phyloP scores from a whole-genome alignment of 768 basidiomycete species.

The Collybia nuda region DNA sequence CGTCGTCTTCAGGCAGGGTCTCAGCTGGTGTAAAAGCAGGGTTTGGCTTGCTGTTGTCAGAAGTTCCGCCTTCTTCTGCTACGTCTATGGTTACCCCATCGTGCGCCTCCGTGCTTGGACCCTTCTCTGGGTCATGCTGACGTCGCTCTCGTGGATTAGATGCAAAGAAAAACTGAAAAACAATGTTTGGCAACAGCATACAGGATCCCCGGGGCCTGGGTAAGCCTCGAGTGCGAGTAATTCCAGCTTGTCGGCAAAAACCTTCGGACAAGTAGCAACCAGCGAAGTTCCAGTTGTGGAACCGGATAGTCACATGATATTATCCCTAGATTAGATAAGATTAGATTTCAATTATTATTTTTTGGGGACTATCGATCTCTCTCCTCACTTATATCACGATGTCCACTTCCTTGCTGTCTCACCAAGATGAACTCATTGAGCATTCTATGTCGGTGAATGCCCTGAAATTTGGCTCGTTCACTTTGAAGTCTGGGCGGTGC shows the following conservation, averaged over 20 bases:
- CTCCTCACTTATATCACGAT: slow-evolving; percentile 9
- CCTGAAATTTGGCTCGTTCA: slow-evolving; percentile 89
- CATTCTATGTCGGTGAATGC: slow-evolving; percentile 69
- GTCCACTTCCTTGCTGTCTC: slow-evolving; percentile 36
- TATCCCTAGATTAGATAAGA: background rate
- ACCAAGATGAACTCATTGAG: slow-evolving; percentile 68
- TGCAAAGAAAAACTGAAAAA: slow-evolving; percentile 15
- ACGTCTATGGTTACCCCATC: no score
- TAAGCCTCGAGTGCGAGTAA: background rate
- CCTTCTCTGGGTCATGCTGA: slow-evolving; percentile 15
- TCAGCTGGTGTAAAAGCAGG: background rate
- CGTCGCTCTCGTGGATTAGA: background rate
- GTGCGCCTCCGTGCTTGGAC: background rate
- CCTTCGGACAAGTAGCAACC: no score
- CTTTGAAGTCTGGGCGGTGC: slow-evolving; percentile 92
- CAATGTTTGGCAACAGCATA: slow-evolving; percentile 10
- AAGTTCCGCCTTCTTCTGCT: background rate
- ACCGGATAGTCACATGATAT: no score
- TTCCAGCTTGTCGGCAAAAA: background rate
- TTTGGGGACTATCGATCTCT: no score
- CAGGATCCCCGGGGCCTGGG: background rate
- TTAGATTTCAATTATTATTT: background rate
- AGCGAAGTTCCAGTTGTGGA: no score
- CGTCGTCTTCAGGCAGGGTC: background rate
- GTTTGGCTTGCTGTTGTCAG: background rate